Base-by-base conservation (phyloP, 768 basidiomycete species). In the Lentinula edodes region DNA sequence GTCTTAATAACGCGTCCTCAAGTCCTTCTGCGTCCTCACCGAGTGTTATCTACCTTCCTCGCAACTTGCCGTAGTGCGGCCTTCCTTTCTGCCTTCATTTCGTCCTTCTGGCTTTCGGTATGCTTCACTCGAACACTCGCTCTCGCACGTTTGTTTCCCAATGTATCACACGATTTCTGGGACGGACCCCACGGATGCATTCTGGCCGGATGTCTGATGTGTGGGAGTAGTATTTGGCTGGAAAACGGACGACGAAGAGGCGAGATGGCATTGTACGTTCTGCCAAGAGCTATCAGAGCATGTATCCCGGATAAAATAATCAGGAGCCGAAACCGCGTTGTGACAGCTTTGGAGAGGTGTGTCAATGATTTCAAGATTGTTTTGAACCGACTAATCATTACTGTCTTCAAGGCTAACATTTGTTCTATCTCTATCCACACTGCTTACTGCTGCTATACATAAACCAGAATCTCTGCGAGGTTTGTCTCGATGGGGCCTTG, bases 231-330 rank as follows among this genome's bases (percentile, higher is more conserved):
- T 59, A 90, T 93, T 46, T 90, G 86, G 84, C 80, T 92, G 32
- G 91, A 93, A 68, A 84, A 87, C 62, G 86, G 85, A 2, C 75
- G 77, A 59, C 74, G 91, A 64, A 75, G 91, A 57, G 89, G 89
- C 5, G 91, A 93, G 73, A 89, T 93, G 75, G 86, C 89, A 0
- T 70, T 92, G 35, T 92, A 92, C 66, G 90, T 91, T 57, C 74
- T 92, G 5, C 90, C 91, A 2, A 77, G 82, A 59, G 90, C 89
- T 12, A 63, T 92, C 35, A 76, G 87, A 48, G 78, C 90, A 0
- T 83, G 78, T 57, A 69, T 92, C n/a, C 81, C 89, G 0, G 74
- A 82, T 62, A 67, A 66, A 5, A 86, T 84, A 82, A 51, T 84
- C 23, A 77, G 74, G 62, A 79, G 76, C 52, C 74, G 79, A 2